These are phyloP conservation scores for Puccinia polysora DNA, from an alignment of 1,284 basidiomycete species.

Conservation along the genomic window DNA sequence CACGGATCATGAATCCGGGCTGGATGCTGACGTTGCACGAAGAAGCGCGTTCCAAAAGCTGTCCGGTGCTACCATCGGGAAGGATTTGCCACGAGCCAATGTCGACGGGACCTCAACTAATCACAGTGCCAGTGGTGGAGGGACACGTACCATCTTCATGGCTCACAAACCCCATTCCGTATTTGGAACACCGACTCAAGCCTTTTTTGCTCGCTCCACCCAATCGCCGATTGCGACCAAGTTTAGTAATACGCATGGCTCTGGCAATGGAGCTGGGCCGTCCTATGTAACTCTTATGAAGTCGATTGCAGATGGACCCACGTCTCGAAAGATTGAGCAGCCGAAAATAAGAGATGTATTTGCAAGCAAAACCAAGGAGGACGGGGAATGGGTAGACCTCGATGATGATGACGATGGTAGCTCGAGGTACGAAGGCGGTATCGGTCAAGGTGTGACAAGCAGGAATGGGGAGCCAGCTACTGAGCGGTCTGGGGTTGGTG, in stretches of 20 bases:
- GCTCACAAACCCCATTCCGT: constrained; percentile 40
- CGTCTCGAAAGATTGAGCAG: neutral
- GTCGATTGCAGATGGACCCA: constrained; percentile 9
- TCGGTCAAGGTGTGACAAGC: constrained; percentile 27
- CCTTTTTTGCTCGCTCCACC: constrained; percentile 18
- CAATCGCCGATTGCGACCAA: constrained; percentile 20
- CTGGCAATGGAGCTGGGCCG: neutral
- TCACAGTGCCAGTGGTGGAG: neutral
- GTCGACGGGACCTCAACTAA: neutral
- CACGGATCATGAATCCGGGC: neutral
- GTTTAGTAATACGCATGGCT: neutral
- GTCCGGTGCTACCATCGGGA: constrained; percentile 21
- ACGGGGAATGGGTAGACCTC: constrained; percentile 40
- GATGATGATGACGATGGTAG: constrained; percentile 29
- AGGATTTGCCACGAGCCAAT: neutral
- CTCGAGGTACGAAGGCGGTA: constrained; percentile 26
- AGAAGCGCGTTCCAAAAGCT: constrained; percentile 34
- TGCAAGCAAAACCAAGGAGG: constrained; percentile 28
- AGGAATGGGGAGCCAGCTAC: neutral
- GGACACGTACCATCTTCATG: constrained; percentile 36
- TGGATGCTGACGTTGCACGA: constrained; percentile 13
- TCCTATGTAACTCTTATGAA: constrained; percentile 28
- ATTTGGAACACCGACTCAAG: constrained; percentile 42
- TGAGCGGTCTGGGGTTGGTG: neutral
- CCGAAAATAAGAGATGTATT: constrained; percentile 38